Percentiles rank a stretch among this genome's conserved stretches.
phyloP scores from a whole-genome alignment of 2,329 filamentous ascomycete species.

The Elsinoe perseae region DNA sequence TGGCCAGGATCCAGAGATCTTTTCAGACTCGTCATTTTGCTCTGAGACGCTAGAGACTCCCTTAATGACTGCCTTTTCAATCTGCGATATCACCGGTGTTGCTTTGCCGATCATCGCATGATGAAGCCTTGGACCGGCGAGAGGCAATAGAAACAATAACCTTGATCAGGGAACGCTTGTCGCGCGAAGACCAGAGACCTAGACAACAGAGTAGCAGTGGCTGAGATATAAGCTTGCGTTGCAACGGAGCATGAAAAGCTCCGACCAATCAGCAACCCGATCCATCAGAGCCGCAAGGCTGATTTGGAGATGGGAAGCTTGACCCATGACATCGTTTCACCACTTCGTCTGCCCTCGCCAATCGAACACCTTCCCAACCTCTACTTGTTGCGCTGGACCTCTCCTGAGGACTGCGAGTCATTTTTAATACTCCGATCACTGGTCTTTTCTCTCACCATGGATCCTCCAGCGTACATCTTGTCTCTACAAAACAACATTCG shows the following conservation, averaged over 20 bases:
- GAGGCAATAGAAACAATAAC: not conserved
- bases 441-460: constrained; percentile 51
- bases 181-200: too few species aligned
- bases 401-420: not conserved
- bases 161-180: too few species aligned
- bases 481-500: constrained; percentile 96
- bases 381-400: not conserved
- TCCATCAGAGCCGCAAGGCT: constrained; percentile 12
- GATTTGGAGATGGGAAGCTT: constrained; percentile 12
- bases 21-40: constrained; percentile 54
- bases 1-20: constrained; percentile 48
- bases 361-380: not conserved
- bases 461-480: constrained; percentile 78
- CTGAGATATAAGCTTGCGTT: too few species aligned
- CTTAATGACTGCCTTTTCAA: too few species aligned
- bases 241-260: constrained; percentile 4
- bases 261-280: not conserved
- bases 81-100: too few species aligned
- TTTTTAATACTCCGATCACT: not conserved
- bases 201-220: too few species aligned
- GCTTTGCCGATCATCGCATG: not conserved
- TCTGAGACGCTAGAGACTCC: not conserved
- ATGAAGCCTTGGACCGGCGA: not conserved
- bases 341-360: not conserved
- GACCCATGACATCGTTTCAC: constrained; percentile 10